Percentiles rank a stretch among this genome's conserved stretches.
These are phyloP conservation scores for Populus deltoides DNA, from an alignment of 345 rosid genomes.

Conservation along the genomic window DNA sequence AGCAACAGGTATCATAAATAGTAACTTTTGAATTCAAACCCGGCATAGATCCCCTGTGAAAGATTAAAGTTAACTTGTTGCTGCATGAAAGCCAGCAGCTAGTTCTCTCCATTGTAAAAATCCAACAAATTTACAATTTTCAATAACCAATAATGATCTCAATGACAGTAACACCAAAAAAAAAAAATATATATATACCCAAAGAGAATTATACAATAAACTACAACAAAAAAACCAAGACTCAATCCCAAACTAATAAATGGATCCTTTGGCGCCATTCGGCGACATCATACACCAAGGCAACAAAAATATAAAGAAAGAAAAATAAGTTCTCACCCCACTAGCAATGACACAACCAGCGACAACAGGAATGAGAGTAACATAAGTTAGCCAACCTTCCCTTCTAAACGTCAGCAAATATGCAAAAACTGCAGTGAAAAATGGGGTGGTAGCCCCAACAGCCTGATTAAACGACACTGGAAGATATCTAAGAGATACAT, in stretches of 20 bases:
- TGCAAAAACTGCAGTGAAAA: constrained; percentile 45
- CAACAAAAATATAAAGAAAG: neutral
- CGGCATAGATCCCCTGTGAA: neutral
- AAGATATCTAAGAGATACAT: constrained; percentile 41
- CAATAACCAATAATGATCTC: neutral
- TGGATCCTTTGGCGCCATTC: neutral
- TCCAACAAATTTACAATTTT: neutral
- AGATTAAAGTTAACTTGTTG: neutral
- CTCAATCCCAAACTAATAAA: neutral
- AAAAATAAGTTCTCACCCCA: constrained; percentile 27
- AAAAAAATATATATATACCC: neutral
- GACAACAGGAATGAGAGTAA: constrained; percentile 43
- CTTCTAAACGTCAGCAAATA: constrained; percentile 34
- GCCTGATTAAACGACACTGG: constrained; percentile 56
- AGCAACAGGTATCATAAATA: neutral
- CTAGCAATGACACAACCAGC: constrained; percentile 44
- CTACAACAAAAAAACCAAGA: neutral
- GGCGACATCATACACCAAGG: neutral
- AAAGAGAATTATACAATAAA: neutral
- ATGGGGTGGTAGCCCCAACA: constrained; percentile 49
- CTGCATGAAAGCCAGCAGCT: neutral
- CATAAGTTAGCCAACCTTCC: constrained; percentile 41
- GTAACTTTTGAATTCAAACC: neutral
- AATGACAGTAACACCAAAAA: neutral
- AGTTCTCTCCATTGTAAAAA: neutral